Evolutionary conservation across 2,329 filamentous ascomycete genomes (phyloP).

Genomic region (Ophiocordyceps sinensis): DNA sequence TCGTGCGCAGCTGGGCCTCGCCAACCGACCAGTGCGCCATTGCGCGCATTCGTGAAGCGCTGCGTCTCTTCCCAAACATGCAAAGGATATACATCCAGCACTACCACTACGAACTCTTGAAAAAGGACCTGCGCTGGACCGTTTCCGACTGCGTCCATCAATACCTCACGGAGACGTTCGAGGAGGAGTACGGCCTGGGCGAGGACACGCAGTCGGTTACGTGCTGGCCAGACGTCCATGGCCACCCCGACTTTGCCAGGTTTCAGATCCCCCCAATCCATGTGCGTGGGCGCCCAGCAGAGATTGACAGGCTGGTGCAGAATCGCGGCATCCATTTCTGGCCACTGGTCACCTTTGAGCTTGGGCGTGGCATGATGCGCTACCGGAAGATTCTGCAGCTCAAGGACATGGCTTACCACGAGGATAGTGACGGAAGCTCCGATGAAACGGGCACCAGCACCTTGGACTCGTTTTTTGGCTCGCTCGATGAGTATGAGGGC

Average conservation of each 20-base stretch:
- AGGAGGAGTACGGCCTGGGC: slow-evolving; percentile 10
- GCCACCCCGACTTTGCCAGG: slow-evolving; percentile 14
- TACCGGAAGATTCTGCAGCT: slow-evolving; percentile 6
- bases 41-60: slow-evolving; percentile 1
- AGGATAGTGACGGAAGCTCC: not conserved
- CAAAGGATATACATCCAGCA: slow-evolving; percentile 11
- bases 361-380: slow-evolving; percentile 4
- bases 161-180: slow-evolving; percentile 13
- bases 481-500: slow-evolving; percentile 25
- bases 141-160: slow-evolving; percentile 13
- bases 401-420: not conserved
- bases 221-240: slow-evolving; percentile 19
- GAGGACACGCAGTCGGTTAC: slow-evolving; percentile 12
- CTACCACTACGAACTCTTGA: not conserved
- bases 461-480: slow-evolving; percentile 4
- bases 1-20: slow-evolving; percentile 6
- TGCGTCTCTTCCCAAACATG: slow-evolving; percentile 11
- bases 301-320: not conserved
- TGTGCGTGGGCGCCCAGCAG: not conserved
- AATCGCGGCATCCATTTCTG: slow-evolving; percentile 8
- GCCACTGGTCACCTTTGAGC: slow-evolving; percentile 18
- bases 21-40: not conserved
- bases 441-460: not conserved
- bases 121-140: slow-evolving; percentile 15
- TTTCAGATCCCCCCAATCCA: slow-evolving; percentile 7